A percentile compares a stretch with the other conserved stretches of the same genome.
Evolutionary conservation across 352 stramenopile species (phyloP).

Genomic region (Pythium utonaiense): DNA sequence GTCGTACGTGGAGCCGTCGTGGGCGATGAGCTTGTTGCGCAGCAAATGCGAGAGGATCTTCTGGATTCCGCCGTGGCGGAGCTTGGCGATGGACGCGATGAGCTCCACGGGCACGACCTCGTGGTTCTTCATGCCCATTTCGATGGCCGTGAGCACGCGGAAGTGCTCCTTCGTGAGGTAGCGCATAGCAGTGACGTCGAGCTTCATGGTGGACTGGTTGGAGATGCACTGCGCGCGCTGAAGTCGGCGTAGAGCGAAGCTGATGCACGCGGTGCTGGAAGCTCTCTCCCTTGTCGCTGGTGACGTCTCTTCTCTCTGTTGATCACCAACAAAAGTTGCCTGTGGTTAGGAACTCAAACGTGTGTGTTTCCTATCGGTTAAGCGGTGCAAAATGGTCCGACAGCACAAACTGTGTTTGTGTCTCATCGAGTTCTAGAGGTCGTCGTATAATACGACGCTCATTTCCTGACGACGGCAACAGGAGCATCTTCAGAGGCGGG

Average conservation of each 20-base stretch:
- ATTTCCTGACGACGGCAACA: background rate
- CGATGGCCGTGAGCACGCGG: slow-evolving; percentile 97
- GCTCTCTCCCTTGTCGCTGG: background rate
- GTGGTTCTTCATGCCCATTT: slow-evolving; percentile 99
- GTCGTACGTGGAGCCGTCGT: slow-evolving; percentile 97
- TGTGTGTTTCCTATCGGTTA: background rate
- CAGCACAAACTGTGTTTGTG: no score
- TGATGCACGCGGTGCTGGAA: background rate
- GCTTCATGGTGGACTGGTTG: slow-evolving; percentile 68
- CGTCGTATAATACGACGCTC: no score
- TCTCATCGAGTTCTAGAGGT: no score
- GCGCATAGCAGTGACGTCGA: slow-evolving; percentile 92
- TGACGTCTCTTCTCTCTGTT: slow-evolving; percentile 10
- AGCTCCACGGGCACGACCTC: slow-evolving; percentile 96
- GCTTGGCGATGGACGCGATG: slow-evolving; percentile 95
- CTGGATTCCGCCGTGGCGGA: slow-evolving; percentile 96
- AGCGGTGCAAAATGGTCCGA: background rate
- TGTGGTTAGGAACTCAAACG: slow-evolving; percentile 7
- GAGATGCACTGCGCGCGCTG: background rate
- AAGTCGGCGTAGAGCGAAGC: background rate
- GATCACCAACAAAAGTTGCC: slow-evolving; percentile 24
- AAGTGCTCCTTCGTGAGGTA: slow-evolving; percentile 96
- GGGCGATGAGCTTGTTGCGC: slow-evolving; percentile 97
- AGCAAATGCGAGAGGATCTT: slow-evolving; percentile 97
- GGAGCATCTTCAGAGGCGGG: background rate